Evolutionary conservation across 352 stramenopile genomes (phyloP).

Genomic region (Phytophthora kernoviae): DNA sequence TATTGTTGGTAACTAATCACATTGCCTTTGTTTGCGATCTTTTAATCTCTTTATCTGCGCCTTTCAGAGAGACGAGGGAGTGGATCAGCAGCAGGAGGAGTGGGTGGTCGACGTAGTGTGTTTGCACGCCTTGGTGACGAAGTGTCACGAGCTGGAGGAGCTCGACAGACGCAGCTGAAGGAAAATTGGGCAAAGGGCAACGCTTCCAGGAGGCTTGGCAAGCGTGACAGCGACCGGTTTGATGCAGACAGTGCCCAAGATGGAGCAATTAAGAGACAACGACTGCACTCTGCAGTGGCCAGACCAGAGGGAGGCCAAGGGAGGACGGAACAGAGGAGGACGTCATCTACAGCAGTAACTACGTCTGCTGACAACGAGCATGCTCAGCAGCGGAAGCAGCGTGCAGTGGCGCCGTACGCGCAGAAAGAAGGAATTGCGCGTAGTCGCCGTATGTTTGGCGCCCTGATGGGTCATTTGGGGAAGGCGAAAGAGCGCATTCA

Average conservation of each 20-base stretch:
- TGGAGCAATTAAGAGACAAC: slow-evolving; percentile 42
- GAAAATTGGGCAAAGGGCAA: slow-evolving; percentile 34
- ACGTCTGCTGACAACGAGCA: slow-evolving; percentile 18
- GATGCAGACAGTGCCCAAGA: slow-evolving; percentile 14
- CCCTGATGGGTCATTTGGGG: slow-evolving; percentile 79
- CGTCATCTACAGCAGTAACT: slow-evolving; percentile 9
- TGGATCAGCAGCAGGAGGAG: neutral
- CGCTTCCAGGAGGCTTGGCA: slow-evolving; percentile 27
- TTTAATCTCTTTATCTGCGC: slow-evolving; percentile 13
- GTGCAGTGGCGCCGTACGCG: slow-evolving; percentile 58
- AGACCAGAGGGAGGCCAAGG: slow-evolving; percentile 29
- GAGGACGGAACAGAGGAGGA: slow-evolving; percentile 18
- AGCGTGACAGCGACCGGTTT: slow-evolving; percentile 34
- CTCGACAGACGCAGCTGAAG: slow-evolving; percentile 30
- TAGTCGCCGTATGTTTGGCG: slow-evolving; percentile 82
- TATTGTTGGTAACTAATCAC: neutral
- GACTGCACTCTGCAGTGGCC: slow-evolving; percentile 42
- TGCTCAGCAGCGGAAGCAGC: slow-evolving; percentile 47
- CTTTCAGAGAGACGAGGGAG: slow-evolving; percentile 27
- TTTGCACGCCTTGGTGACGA: slow-evolving; percentile 43
- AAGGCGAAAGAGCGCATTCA: slow-evolving; percentile 83
- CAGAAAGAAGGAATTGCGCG: slow-evolving; percentile 71
- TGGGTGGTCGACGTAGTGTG: slow-evolving; percentile 24
- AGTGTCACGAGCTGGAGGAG: slow-evolving; percentile 20
- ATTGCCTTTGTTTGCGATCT: slow-evolving; percentile 14